Evolutionary conservation across 176 grass and related monocot species (phyloP).

Genomic region (Bolboschoenus planiculmis): DNA sequence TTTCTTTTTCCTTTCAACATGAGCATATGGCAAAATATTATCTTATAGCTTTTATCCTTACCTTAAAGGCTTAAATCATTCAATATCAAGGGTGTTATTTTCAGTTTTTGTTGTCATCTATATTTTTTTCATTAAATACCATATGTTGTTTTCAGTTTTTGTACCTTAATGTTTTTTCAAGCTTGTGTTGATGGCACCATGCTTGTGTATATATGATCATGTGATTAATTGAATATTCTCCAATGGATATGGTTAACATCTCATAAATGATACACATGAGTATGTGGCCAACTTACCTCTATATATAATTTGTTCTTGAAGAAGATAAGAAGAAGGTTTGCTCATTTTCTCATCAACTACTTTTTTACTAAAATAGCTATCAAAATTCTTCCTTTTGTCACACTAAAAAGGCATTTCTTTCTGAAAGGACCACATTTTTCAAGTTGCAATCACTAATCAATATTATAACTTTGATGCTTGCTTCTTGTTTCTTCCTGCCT

Average conservation of each 20-base stretch:
- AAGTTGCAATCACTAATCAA: not conserved
- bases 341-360: not conserved
- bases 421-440: conserved; percentile 5
- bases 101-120: not conserved
- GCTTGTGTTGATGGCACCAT: not conserved
- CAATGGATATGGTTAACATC: conserved; percentile 2
- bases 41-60: not conserved
- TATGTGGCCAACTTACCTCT: conserved; percentile 7
- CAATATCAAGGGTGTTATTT: not conserved
- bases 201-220: not conserved
- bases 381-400: not conserved
- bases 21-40: not conserved
- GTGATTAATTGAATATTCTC: not conserved
- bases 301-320: not conserved
- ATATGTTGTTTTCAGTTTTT: not conserved
- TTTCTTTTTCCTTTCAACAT: not conserved
- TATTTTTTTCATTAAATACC: not conserved
- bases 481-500: conserved; percentile 1
- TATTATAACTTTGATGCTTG: not conserved
- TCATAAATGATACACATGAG: not conserved
- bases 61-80: not conserved
- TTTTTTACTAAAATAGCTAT: not conserved
- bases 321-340: not conserved
- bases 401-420: not conserved
- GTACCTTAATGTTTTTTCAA: not conserved